phyloP scores from a whole-genome alignment of 352 stramenopile genomes.

The Vaucheria bursata region DNA sequence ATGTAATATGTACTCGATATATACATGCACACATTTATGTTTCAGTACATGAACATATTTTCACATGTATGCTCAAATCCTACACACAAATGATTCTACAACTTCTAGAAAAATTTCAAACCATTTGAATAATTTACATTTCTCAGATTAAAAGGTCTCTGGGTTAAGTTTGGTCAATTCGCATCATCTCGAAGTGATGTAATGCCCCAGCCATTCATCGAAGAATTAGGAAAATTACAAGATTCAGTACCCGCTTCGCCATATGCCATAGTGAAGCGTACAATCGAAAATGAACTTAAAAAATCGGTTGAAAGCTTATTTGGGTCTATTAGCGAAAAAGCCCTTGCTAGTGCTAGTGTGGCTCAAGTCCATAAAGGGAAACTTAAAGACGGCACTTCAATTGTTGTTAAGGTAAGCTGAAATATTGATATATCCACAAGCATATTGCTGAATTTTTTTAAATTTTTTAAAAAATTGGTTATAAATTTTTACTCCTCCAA shows the following conservation, averaged over 20 bases:
- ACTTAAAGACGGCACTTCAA: constrained; percentile 46
- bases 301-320: constrained; percentile 47
- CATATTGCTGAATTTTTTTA: background rate
- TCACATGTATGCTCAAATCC: no score
- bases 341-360: constrained; percentile 51
- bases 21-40: no score
- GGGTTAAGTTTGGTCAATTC: constrained; percentile 54
- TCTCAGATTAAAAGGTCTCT: constrained; percentile 48
- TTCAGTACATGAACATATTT: no score
- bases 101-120: no score
- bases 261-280: constrained; percentile 42
- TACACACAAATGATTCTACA: no score
- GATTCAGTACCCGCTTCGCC: constrained; percentile 48
- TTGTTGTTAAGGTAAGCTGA: constrained; percentile 50
- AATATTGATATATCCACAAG: no score
- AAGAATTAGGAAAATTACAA: constrained; percentile 52
- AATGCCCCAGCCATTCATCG: constrained; percentile 48
- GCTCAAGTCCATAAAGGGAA: constrained; percentile 51
- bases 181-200: constrained; percentile 51
- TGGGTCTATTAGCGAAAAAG: constrained; percentile 40
- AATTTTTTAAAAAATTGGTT: background rate
- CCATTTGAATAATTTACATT: no score
- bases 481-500: background rate
- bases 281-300: constrained; percentile 46
- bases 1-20: no score